phyloP scores from a whole-genome alignment of 768 basidiomycete genomes.

The Clathrus columnatus region DNA sequence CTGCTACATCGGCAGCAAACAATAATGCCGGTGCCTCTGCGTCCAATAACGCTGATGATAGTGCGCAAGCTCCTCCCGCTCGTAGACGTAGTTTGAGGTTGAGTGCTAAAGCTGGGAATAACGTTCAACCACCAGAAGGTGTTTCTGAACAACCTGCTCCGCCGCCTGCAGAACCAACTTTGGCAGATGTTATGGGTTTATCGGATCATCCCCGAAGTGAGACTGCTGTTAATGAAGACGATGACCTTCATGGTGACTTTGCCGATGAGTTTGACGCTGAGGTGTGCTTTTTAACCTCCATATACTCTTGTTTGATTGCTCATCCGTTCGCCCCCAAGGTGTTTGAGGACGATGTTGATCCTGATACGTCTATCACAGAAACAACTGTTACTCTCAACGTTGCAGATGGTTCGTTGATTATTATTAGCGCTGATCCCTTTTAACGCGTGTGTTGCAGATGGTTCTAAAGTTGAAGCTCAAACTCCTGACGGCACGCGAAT shows the following conservation, averaged over 20 bases:
- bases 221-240: constrained; percentile 45
- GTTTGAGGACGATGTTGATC: constrained; percentile 80
- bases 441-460: constrained; percentile 43
- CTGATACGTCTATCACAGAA: constrained; percentile 59
- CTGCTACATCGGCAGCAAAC: constrained; percentile 21
- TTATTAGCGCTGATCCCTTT: background rate
- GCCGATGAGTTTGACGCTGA: constrained; percentile 81
- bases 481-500: constrained; percentile 95
- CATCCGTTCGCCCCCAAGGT: constrained; percentile 32
- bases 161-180: constrained; percentile 10
- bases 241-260: constrained; percentile 63
- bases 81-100: constrained; percentile 79
- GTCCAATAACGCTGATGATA: constrained; percentile 12
- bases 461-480: constrained; percentile 89
- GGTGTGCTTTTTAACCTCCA: constrained; percentile 21
- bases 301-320: background rate
- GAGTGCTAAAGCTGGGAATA: constrained; percentile 50
- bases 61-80: constrained; percentile 24
- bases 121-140: constrained; percentile 13
- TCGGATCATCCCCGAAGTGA: constrained; percentile 45
- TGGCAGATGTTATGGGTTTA: constrained; percentile 1
- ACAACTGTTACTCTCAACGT: constrained; percentile 83
- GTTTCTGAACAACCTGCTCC: constrained; percentile 12
- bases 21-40: constrained; percentile 29
- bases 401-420: constrained; percentile 47